Conservation (phyloP, 129 eudicot species). For the Heracleum sosnowskyi region DNA sequence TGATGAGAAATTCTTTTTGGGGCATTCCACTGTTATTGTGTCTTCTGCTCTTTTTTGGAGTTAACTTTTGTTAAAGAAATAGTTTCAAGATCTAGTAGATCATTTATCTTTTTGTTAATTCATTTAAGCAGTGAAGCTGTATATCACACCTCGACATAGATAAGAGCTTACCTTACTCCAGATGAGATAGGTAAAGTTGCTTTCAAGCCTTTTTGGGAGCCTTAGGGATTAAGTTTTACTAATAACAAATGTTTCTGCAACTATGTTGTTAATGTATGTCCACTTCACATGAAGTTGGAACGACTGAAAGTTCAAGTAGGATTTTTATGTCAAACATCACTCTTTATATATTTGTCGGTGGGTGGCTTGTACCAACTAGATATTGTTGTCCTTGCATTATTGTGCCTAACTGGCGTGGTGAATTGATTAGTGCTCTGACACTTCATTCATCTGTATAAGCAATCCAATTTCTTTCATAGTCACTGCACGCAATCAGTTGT, state of each 20-base stretch:
- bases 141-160: neutral
- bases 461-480: neutral
- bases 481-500: neutral
- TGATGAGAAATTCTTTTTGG: neutral
- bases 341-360: neutral
- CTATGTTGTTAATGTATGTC: neutral
- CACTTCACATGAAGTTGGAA: neutral
- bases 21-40: neutral
- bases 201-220: neutral
- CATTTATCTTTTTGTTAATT: neutral
- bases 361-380: conserved; percentile 4
- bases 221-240: neutral
- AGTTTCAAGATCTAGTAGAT: neutral
- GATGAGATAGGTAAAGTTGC: neutral
- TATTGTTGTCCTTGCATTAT: neutral
- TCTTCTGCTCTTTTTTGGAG: neutral
- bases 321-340: neutral
- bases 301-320: neutral
- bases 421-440: neutral
- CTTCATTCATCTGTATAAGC: neutral
- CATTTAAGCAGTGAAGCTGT: neutral
- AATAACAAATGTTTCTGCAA: neutral
- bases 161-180: neutral
- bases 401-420: neutral
- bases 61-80: neutral